phyloP scores from a whole-genome alignment of 106 monocot genomes.

The Hemerocallis citrina region DNA sequence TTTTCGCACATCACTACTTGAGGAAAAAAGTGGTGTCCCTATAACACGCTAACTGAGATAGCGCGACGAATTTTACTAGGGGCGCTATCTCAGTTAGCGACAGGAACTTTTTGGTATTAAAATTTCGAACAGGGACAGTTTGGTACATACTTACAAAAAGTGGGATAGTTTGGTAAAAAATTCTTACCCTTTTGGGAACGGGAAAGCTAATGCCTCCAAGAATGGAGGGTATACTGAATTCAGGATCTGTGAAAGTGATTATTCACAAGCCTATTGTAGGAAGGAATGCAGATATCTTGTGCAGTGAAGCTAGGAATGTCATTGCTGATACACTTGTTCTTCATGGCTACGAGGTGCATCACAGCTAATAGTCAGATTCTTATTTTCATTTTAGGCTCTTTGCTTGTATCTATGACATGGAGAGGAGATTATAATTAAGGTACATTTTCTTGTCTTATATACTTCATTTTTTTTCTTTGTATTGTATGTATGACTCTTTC shows the following conservation, averaged over 20 bases:
- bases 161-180: too few species aligned
- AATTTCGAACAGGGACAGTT: too few species aligned
- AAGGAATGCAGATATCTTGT: conserved; percentile 53
- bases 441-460: conserved; percentile 1
- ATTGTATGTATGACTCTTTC: not conserved
- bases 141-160: too few species aligned
- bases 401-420: not conserved
- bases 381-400: not conserved
- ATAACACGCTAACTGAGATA: too few species aligned
- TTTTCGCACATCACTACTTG: too few species aligned
- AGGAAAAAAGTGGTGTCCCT: too few species aligned
- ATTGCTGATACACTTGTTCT: conserved; percentile 58
- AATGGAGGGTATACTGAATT: conserved; percentile 64
- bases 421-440: not conserved
- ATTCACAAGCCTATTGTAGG: conserved; percentile 82
- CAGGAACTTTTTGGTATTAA: too few species aligned
- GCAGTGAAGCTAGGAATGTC: conserved; percentile 49
- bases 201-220: conserved; percentile 83
- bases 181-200: conserved; percentile 81
- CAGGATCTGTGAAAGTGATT: conserved; percentile 72
- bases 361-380: conserved; percentile 3
- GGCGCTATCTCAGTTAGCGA: too few species aligned
- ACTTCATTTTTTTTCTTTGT: not conserved
- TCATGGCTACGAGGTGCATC: conserved; percentile 39
- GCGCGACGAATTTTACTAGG: too few species aligned